Evolutionary conservation across 176 grass and related monocot species (phyloP).

Genomic region (Aegilops longissima): DNA sequence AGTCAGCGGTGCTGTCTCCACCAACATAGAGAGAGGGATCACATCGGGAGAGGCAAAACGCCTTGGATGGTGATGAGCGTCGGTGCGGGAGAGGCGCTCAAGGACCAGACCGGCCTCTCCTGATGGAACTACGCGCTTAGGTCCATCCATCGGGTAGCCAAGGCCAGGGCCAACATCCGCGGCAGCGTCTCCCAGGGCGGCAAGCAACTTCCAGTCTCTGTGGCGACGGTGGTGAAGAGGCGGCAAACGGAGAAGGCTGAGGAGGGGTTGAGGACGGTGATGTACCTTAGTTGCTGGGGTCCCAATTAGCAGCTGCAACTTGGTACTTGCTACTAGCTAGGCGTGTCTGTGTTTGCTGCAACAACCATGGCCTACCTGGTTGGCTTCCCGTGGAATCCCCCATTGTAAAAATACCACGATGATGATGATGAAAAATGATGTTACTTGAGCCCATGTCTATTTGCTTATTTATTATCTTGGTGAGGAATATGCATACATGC

Average conservation of each 20-base stretch:
- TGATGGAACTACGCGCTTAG: slow-evolving; percentile 72
- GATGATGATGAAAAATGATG: background rate
- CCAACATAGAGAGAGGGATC: no score
- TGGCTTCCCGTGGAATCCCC: no score
- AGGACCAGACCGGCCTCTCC: slow-evolving; percentile 60
- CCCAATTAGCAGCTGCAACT: slow-evolving; percentile 26
- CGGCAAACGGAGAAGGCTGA: slow-evolving; percentile 34
- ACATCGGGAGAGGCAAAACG: slow-evolving; percentile 40
- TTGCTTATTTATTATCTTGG: background rate
- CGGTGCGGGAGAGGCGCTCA: slow-evolving; percentile 63
- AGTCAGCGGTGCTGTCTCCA: no score
- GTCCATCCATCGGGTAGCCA: slow-evolving; percentile 33
- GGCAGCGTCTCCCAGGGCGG: slow-evolving; percentile 24
- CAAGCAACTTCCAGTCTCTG: background rate
- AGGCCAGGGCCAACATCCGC: slow-evolving; percentile 8
- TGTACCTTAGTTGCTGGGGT: slow-evolving; percentile 70
- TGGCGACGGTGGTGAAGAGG: slow-evolving; percentile 7
- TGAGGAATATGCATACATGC: background rate
- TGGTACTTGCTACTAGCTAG: background rate
- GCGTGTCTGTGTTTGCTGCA: background rate
- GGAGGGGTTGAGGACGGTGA: slow-evolving; percentile 53
- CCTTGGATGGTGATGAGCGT: slow-evolving; percentile 58
- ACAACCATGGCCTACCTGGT: background rate
- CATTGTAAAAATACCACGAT: background rate
- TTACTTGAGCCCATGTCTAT: background rate